Base-by-base conservation (phyloP, 2,329 filamentous ascomycete genomes). In the Beauveria asiatica region DNA sequence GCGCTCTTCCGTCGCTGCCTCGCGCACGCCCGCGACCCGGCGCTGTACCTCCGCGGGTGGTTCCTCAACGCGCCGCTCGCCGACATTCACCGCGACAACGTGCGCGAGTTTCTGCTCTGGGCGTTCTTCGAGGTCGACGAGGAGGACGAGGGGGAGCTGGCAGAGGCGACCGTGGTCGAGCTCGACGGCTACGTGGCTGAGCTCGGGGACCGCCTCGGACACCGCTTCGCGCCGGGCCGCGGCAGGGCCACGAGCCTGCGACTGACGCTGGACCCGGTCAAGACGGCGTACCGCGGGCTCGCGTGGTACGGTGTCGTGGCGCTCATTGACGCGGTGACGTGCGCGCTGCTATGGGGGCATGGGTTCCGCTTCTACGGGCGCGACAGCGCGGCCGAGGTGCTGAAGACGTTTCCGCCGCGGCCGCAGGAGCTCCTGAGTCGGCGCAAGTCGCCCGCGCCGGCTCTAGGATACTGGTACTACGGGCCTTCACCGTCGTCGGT, bases 21-120 rank as follows among this genome's bases (percentile, higher is more conserved):
- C 62, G 73, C 73, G 37, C 83, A 80, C 64, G 76, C 87, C 4
- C 74, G 80, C 1, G 78, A 84, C 63, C 73, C 76, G 0, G 80
- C 83, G 58, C 70, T 70, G 23, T 90, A 87, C 66, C 64, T 90
- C 46, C 76, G 74, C 53, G 76, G 78, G 62, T 90, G 87, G 87
- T 89, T 89, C 64, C 75, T 84, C n/a, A 83, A 81, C 37, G 83
- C 85, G 1, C 74, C 79, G 10, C 61, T 75, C 1, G 69, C 75
- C 19, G 83, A 86, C 39, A 83, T 90, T 59, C 76, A 79, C 49
- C 75, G 80, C n/a, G 85, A 89, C n/a, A 88, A 90, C 66, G 71
- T 89, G 57, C 79, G 78, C 64, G 83, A 88, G 63, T 89, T 88
- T 65, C 70, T 88, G 23, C 75, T 81, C 9, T 90, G 87, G 87